These are phyloP conservation scores for Teratosphaeria gauchensis DNA, from an alignment of 2,329 filamentous ascomycete species.

Conservation along the genomic window DNA sequence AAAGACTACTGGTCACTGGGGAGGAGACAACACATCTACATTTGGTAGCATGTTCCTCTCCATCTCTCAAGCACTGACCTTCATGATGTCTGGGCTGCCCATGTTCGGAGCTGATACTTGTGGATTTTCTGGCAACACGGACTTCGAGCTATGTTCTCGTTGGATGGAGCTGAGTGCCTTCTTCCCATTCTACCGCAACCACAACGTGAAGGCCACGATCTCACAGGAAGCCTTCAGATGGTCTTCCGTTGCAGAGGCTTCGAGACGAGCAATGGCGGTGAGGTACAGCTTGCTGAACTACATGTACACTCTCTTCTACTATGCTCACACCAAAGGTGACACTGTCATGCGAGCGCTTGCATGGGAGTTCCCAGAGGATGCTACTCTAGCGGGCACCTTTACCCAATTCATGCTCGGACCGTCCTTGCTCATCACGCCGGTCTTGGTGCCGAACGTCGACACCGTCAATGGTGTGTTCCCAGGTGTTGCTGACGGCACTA, in stretches of 20 bases:
- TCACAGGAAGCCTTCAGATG: constrained; percentile 60
- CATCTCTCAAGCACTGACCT: constrained; percentile 16
- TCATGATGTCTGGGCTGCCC: constrained; percentile 15
- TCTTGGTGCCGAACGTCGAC: constrained; percentile 49
- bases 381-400: constrained; percentile 51
- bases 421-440: constrained; percentile 55
- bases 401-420: constrained; percentile 60
- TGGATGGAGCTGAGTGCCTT: constrained; percentile 46
- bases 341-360: constrained; percentile 61
- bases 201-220: constrained; percentile 51
- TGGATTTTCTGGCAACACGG: constrained; percentile 20
- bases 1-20: constrained; percentile 16
- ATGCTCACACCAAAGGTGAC: constrained; percentile 53
- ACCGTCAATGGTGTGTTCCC: constrained; percentile 59
- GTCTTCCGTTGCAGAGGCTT: constrained; percentile 52
- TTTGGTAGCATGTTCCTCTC: constrained; percentile 20
- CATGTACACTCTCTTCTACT: constrained; percentile 61
- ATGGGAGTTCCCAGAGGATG: constrained; percentile 64
- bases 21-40: constrained; percentile 18
- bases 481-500: constrained; percentile 44
- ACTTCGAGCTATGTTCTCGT: constrained; percentile 19
- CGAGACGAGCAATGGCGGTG: constrained; percentile 54
- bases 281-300: constrained; percentile 63
- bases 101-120: constrained; percentile 23
- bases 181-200: constrained; percentile 66